phyloP scores from a whole-genome alignment of 345 rosid genomes.

The Corymbia maculata region DNA sequence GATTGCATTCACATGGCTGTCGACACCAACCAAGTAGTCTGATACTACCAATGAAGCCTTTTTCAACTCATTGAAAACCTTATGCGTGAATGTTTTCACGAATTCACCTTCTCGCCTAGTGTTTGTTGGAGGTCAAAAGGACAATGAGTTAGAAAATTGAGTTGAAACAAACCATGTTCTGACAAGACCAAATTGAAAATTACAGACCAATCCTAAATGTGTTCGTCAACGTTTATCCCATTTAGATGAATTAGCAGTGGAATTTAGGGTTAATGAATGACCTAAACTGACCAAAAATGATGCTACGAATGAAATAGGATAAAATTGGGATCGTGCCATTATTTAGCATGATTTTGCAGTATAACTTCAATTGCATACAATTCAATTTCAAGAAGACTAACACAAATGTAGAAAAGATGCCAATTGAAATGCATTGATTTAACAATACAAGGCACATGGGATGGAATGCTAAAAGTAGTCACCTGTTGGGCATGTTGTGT shows the following conservation, averaged over 20 bases:
- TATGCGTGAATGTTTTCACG: not conserved
- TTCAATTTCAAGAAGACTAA: not conserved
- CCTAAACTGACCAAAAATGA: not conserved
- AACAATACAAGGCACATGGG: too few species aligned
- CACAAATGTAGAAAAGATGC: not conserved
- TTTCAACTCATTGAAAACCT: not conserved
- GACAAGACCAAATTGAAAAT: not conserved
- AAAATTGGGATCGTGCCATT: not conserved
- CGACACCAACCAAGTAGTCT: not conserved
- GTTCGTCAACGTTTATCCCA: not conserved
- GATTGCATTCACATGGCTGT: not conserved
- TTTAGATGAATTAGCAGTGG: not conserved
- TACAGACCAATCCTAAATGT: not conserved
- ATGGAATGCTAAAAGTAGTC: not conserved
- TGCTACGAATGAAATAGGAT: not conserved
- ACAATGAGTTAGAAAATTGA: not conserved
- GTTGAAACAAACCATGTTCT: not conserved
- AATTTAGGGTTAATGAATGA: not conserved
- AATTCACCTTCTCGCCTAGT: not conserved
- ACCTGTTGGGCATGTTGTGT: not conserved
- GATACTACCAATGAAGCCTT: not conserved
- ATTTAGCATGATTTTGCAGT: not conserved
- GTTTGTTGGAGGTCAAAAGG: not conserved
- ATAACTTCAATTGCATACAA: not conserved
- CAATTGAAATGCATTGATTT: not conserved